These are phyloP conservation scores for Petunia axillaris DNA, from an alignment of 257 asterid species.

Conservation along the genomic window DNA sequence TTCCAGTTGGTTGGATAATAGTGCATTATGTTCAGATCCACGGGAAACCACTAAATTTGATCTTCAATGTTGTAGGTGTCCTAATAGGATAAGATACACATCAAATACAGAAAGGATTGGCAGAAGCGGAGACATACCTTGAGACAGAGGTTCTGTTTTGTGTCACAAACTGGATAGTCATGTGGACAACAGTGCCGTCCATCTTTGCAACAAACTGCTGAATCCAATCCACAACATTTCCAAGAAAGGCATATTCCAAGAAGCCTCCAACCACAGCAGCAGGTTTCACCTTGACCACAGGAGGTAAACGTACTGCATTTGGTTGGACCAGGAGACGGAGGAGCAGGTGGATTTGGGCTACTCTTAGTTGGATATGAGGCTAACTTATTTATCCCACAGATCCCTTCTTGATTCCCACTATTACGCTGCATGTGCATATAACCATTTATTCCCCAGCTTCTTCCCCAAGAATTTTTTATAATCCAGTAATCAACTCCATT, in stretches of 20 bases:
- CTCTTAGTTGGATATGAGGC: conserved; percentile 93
- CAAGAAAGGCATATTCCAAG: conserved; percentile 79
- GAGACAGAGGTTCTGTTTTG: conserved; percentile 57
- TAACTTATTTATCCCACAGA: conserved; percentile 79
- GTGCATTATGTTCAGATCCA: background rate
- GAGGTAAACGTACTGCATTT: conserved; percentile 64
- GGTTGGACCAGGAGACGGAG: conserved; percentile 72
- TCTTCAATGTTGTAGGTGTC: background rate
- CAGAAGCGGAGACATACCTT: conserved; percentile 49
- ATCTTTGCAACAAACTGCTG: conserved; percentile 84
- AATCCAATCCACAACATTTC: conserved; percentile 74
- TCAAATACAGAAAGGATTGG: background rate
- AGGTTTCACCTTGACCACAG: conserved; percentile 77
- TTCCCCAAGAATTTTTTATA: conserved; percentile 93
- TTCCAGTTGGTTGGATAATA: background rate
- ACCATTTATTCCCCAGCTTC: conserved; percentile 85
- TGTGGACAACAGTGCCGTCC: conserved; percentile 69
- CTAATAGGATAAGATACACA: background rate
- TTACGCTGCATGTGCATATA: conserved; percentile 70
- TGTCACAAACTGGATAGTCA: conserved; percentile 80
- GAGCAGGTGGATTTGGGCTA: conserved; percentile 84
- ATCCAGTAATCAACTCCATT: conserved; percentile 89
- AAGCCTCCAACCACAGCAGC: conserved; percentile 68
- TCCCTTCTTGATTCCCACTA: conserved; percentile 55
- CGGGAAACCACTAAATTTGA: background rate